Conservation (phyloP, 2,329 filamentous ascomycete genomes). For the Cladosporium sp. region DNA sequence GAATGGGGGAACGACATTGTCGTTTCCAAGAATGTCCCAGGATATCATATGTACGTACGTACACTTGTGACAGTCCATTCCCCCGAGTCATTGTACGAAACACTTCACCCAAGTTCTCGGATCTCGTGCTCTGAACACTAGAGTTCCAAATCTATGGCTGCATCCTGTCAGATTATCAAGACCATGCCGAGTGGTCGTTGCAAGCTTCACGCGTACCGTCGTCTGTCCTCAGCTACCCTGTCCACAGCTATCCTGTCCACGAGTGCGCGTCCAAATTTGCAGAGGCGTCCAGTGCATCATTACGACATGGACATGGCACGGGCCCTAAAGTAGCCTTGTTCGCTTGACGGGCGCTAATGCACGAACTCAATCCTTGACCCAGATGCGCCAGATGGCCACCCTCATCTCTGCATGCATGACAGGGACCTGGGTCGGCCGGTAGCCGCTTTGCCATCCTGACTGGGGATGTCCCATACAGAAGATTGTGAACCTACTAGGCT, state of each 20-base stretch:
- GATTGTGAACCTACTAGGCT: neutral
- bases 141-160: neutral
- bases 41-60: neutral
- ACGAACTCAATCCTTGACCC: conserved; percentile 12
- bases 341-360: conserved; percentile 15
- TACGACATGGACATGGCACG: conserved; percentile 14
- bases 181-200: neutral
- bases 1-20: neutral
- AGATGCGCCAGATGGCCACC: conserved; percentile 17
- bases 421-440: neutral
- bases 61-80: neutral
- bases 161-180: neutral
- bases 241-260: no score
- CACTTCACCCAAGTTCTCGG: neutral
- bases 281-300: conserved; percentile 5
- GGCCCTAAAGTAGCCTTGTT: conserved; percentile 2
- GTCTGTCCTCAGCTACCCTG: neutral
- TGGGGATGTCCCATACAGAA: neutral
- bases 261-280: conserved; percentile 2
- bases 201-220: neutral
- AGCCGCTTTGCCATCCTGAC: neutral
- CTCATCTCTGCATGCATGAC: conserved; percentile 17
- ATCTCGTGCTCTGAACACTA: neutral
- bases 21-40: neutral
- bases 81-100: neutral